Evolutionary conservation across 2,329 filamentous ascomycete genomes (phyloP).

Genomic region (Fusarium tanahbumbuense): DNA sequence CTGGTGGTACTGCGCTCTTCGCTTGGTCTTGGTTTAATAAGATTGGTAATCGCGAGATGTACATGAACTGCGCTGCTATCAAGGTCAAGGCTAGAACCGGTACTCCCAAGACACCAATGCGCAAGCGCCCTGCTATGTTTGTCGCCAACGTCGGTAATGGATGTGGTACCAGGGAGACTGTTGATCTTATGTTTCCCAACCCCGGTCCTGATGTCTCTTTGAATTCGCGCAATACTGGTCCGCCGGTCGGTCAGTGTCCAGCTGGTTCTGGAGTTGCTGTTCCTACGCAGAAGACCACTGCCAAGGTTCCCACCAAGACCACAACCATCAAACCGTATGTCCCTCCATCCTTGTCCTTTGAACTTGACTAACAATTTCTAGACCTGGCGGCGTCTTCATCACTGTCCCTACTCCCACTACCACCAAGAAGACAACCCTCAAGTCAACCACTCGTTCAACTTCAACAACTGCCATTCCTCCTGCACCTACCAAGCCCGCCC

Average conservation of each 20-base stretch:
- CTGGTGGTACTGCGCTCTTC: conserved; percentile 68
- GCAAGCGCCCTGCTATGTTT: conserved; percentile 73
- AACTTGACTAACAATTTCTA: background rate
- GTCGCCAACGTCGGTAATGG: conserved; percentile 71
- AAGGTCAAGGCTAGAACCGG: conserved; percentile 61
- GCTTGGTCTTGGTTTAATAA: conserved; percentile 84
- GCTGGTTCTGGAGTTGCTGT: conserved; percentile 38
- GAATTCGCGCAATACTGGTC: conserved; percentile 56
- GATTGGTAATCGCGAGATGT: conserved; percentile 82
- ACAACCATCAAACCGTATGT: conserved; percentile 20
- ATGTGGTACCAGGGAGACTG: conserved; percentile 54
- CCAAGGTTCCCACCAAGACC: conserved; percentile 15
- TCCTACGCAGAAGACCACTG: conserved; percentile 19
- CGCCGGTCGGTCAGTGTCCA: conserved; percentile 34
- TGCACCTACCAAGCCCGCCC: conserved; percentile 18
- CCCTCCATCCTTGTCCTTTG: too few species aligned
- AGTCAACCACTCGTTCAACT: conserved; percentile 29
- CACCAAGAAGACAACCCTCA: conserved; percentile 30
- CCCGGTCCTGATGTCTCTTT: conserved; percentile 51
- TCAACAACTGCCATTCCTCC: conserved; percentile 4
- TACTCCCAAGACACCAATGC: conserved; percentile 54
- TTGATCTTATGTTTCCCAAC: conserved; percentile 72
- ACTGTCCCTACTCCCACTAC: conserved; percentile 6
- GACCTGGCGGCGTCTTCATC: conserved; percentile 25
- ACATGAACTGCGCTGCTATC: conserved; percentile 84